Percentiles rank a stretch among this genome's conserved stretches.
phyloP scores from a whole-genome alignment of 176 grass and related monocot genomes.

The Musa schizocarpa region DNA sequence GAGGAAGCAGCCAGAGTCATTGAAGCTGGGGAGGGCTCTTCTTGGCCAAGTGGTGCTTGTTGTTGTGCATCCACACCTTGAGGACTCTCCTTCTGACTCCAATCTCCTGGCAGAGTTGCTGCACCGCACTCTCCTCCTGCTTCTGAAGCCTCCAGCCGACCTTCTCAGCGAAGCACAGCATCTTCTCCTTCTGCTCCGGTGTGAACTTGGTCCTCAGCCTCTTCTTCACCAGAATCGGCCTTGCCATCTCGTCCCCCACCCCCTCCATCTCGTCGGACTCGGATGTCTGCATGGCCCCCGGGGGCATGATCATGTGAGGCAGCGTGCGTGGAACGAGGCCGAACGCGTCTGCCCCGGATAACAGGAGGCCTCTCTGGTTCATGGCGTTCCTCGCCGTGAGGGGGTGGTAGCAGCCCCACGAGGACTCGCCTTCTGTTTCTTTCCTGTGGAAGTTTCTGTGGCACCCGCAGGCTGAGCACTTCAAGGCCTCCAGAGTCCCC shows the following conservation, averaged over 20 bases:
- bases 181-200: constrained; percentile 10
- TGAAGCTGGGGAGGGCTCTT: not conserved
- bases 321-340: not conserved
- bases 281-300: not conserved
- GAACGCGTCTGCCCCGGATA: not conserved
- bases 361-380: not conserved
- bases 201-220: not conserved
- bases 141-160: not conserved
- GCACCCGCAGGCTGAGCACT: not conserved
- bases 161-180: constrained; percentile 3
- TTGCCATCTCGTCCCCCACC: not conserved
- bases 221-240: not conserved
- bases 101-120: not conserved
- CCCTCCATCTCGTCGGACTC: not conserved
- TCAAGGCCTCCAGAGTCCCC: not conserved
- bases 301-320: not conserved
- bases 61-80: not conserved
- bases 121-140: too few species aligned
- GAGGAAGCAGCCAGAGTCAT: not conserved
- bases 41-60: constrained; percentile 6
- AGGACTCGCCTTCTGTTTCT: not conserved
- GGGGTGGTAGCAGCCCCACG: not conserved
- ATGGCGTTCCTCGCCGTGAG: not conserved
- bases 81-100: constrained; percentile 5
- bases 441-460: not conserved